phyloP scores from a whole-genome alignment of 1,139 yeast genomes.

The Lodderomyces jiufengensis region DNA sequence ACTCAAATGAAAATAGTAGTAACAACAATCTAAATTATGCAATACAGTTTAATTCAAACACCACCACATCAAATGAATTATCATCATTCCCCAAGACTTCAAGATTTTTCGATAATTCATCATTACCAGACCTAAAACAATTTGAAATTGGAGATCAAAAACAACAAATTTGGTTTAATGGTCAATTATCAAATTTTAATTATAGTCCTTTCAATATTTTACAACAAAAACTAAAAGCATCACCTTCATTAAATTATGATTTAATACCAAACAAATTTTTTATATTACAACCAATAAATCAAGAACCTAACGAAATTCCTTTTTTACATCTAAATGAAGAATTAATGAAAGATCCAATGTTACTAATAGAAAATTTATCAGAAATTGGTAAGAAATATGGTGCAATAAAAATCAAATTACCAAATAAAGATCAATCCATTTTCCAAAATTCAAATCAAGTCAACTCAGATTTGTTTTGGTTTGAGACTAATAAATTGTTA shows the following conservation, averaged over 20 bases:
- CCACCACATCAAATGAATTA: not conserved
- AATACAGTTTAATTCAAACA: too few relatives aligned
- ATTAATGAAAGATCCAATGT: constrained; percentile 46
- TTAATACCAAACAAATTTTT: constrained; percentile 33
- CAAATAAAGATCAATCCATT: constrained; percentile 33
- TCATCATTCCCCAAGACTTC: constrained; percentile 32
- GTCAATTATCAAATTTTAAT: constrained; percentile 30
- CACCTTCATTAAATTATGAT: constrained; percentile 34
- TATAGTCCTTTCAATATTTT: constrained; percentile 43
- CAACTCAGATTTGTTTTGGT: constrained; percentile 16
- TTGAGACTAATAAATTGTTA: constrained; percentile 16
- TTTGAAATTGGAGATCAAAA: constrained; percentile 20
- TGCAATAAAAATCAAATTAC: constrained; percentile 70
- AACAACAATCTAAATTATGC: too few relatives aligned
- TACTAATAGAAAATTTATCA: constrained; percentile 44
- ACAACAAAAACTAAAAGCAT: constrained; percentile 40
- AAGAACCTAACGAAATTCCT: constrained; percentile 36
- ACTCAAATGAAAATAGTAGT: too few relatives aligned
- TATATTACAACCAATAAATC: constrained; percentile 8
- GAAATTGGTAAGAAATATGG: constrained; percentile 55
- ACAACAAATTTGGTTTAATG: constrained; percentile 21
- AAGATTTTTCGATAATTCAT: constrained; percentile 28
- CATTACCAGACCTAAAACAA: constrained; percentile 28
- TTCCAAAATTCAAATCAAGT: constrained; percentile 13
- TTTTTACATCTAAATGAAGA: constrained; percentile 42